phyloP scores from a whole-genome alignment of 805 yeast species.

The Zygotorulaspora chibaensis region DNA sequence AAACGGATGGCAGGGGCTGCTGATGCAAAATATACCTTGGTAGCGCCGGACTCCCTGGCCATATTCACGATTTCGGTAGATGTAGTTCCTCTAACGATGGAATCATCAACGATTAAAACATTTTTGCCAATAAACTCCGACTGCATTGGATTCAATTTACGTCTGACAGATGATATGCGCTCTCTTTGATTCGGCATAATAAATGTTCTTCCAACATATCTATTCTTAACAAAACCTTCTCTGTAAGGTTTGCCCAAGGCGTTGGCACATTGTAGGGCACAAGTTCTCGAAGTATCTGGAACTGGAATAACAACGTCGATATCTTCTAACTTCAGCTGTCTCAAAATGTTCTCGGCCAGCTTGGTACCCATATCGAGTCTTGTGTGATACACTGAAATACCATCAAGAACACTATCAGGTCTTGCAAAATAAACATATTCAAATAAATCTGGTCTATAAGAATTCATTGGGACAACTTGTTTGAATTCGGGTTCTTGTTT shows the following conservation, averaged over 20 bases:
- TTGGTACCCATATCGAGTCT: constrained; percentile 92
- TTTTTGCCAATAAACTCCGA: constrained; percentile 81
- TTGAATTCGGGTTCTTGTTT: constrained; percentile 61
- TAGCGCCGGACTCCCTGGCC: constrained; percentile 99
- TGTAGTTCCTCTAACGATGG: constrained; percentile 96
- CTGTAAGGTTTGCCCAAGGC: constrained; percentile 77
- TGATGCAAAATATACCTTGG: constrained; percentile 89
- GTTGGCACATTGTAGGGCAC: constrained; percentile 89
- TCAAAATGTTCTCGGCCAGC: constrained; percentile 67
- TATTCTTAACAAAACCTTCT: constrained; percentile 94
- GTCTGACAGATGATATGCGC: constrained; percentile 87
- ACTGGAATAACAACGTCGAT: constrained; percentile 97
- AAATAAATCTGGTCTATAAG: constrained; percentile 91
- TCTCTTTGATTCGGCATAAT: constrained; percentile 98
- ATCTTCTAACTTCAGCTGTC: constrained; percentile 45
- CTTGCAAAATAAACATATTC: constrained; percentile 98
- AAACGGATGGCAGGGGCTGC: constrained; percentile 97
- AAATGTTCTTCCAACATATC: constrained; percentile 96
- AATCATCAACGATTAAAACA: constrained; percentile 91
- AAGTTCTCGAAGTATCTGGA: constrained; percentile 96
- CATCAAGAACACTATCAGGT: constrained; percentile 94
- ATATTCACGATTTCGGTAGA: constrained; percentile 92
- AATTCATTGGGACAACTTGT: constrained; percentile 74
- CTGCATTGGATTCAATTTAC: constrained; percentile 94
- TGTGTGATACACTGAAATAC: constrained; percentile 91